Base-by-base conservation (phyloP, 164 flowering plant genomes). In the Pachysandra terminalis region DNA sequence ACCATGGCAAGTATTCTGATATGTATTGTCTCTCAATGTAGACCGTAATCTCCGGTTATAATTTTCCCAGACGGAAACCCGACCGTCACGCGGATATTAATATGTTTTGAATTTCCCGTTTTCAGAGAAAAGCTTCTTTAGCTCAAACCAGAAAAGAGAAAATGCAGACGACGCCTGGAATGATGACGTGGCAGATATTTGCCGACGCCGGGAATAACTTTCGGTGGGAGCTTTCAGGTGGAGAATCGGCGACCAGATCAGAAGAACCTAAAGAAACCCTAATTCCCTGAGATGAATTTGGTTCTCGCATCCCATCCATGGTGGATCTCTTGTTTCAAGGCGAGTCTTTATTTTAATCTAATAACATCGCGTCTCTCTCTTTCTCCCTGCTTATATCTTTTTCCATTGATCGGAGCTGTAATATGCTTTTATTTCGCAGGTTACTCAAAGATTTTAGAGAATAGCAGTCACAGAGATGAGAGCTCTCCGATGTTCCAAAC, bases 151-250 rank as follows among this genome's bases (percentile, higher is more conserved):
- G 21, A 68, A 32, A 59, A 59, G 16, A 22, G 9, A 22, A 22
- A 22, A 3, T 12, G 26, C 22, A 60, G 45, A 27, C 71, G 24
- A 10, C 67, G 26, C 24, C 54, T 12, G 55, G 62, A 56, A 81
- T 84, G 87, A 78, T 87, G 68, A 84, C 86, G 65, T 93, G 96
- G 98, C 79, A 82, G 54, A 68, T 93, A 13, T 73, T 81, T 68
- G 61, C 90, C 80, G 91, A 77, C 61, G 73, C 79, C 79, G 87
- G 77, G 0, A 77, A 80, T 49, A 64, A 63, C 66, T 83, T 75
- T 78, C 85, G 85, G 65, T 90, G 96, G 98, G 81, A 79, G 58
- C 53, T 41, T 17, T 64, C 80, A 66, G 79, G 66, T 35, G 62
- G 21, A 26, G 57, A 72, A 17, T 58, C 74, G 40, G 40, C 9